Evolutionary conservation across 768 basidiomycete species (phyloP), one percentile per base, ranked within the genome.

Genomic region (Amanita inopinata): DNA sequence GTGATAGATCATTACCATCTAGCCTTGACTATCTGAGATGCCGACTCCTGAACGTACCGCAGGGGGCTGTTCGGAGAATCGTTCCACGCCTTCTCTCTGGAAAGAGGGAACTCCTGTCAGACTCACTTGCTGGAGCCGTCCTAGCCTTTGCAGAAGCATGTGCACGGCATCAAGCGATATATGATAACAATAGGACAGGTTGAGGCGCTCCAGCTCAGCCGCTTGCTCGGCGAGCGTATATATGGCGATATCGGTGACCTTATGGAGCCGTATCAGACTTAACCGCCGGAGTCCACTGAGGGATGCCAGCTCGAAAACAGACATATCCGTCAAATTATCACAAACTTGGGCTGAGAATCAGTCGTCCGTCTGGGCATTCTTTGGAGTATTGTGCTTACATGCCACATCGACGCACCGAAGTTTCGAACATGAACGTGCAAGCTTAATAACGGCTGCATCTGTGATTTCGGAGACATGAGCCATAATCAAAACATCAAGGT

Each of bases 381-480:
- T 28, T 40, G 46, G 27, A 30, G 27, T 43, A 33, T 27, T 44
- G 38, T 20, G 69, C 87, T 62, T 58, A 91, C 90, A 89, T 35
- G 88, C 85, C 36, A 96, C 65, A 59, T 96, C 93, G 49, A 96
- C 69, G 53, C 83, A 85, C 43, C 82, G 71, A 38, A 98, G 64
- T 27, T 83, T 74, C 0, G 68, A 63, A 57, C 92, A 98, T 12
- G 70, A 60, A 19, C 82, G 71, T 4, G 78, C 81, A 33, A 96
- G 60, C 46, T 69, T 69, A 33, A 80, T 70, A 11, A 96, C 66
- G 1, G 73, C 84, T 5, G 58, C 63, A 53, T 96, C 93, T 31
- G 91, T 94, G 53, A 96, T 80, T 35, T 70, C 81, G 42, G 67
- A 63, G 47, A 88, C 77, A 56, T 91, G 88, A 3, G 84, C 84